Conservation (phyloP, 148 eudicot species). For the Talinum fruticosum region DNA sequence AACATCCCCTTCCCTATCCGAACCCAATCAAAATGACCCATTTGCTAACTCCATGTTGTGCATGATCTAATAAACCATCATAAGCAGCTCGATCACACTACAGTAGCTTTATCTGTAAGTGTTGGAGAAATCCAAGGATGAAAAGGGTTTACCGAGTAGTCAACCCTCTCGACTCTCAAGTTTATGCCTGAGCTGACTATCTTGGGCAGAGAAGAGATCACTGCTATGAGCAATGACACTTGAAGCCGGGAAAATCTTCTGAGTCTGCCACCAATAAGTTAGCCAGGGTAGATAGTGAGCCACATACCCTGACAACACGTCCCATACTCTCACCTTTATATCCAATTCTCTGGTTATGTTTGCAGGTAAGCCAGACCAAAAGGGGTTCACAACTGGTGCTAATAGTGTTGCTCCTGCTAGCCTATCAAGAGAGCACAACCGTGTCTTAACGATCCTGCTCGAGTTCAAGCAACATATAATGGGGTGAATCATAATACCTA, state of each 20-base stretch:
- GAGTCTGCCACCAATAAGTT: slow-evolving; percentile 81
- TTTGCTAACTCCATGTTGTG: too few relatives aligned
- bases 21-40: too few relatives aligned
- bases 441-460: too few relatives aligned
- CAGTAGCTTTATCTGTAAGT: too few relatives aligned
- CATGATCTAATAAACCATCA: too few relatives aligned
- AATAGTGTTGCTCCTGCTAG: slow-evolving; percentile 64
- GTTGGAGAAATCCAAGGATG: not conserved
- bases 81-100: too few relatives aligned
- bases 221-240: slow-evolving; percentile 32
- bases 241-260: slow-evolving; percentile 50
- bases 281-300: slow-evolving; percentile 66
- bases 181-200: slow-evolving; percentile 29
- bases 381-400: slow-evolving; percentile 54
- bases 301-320: slow-evolving; percentile 52
- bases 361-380: slow-evolving; percentile 60
- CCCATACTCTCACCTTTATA: slow-evolving; percentile 30
- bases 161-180: slow-evolving; percentile 5
- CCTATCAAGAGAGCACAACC: slow-evolving; percentile 32
- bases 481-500: slow-evolving; percentile 35
- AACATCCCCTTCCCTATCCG: too few relatives aligned
- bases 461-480: not conserved
- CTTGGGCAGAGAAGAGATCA: slow-evolving; percentile 38
- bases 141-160: slow-evolving; percentile 9
- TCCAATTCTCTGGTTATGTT: slow-evolving; percentile 42